These are phyloP conservation scores for Microglena sp. DNA, from an alignment of 139 green algal species.

Conservation along the genomic window DNA sequence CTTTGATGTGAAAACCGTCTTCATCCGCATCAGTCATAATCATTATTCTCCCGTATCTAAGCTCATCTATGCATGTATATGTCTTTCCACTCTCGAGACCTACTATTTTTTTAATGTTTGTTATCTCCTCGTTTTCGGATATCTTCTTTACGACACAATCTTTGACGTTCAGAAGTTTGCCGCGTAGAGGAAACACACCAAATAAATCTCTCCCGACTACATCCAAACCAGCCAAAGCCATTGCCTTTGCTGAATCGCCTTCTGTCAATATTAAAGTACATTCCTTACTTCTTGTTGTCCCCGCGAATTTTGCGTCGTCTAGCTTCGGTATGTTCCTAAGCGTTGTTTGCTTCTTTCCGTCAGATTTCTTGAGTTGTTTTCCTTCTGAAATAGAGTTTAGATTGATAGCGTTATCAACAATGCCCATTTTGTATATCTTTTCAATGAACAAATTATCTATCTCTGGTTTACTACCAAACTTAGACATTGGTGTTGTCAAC, in stretches of 20 bases:
- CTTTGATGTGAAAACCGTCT: conserved; percentile 24
- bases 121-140: conserved; percentile 52
- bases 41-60: conserved; percentile 16
- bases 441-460: conserved; percentile 40
- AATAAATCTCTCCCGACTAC: conserved; percentile 46
- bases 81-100: conserved; percentile 44
- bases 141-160: conserved; percentile 39
- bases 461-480: conserved; percentile 37
- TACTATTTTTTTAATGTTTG: conserved; percentile 55
- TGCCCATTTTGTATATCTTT: conserved; percentile 15
- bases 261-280: conserved; percentile 65
- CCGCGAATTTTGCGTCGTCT: conserved; percentile 55
- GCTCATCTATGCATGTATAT: background rate
- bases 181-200: conserved; percentile 50
- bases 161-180: conserved; percentile 57
- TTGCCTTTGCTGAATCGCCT: conserved; percentile 52
- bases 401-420: conserved; percentile 36
- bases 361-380: conserved; percentile 50
- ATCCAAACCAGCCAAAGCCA: conserved; percentile 40
- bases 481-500: conserved; percentile 28
- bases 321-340: conserved; percentile 45
- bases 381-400: conserved; percentile 24
- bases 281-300: conserved; percentile 24
- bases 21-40: conserved; percentile 12
- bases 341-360: conserved; percentile 34